Evolutionary conservation across 768 basidiomycete species (phyloP).

Genomic region (Suillus placidus): DNA sequence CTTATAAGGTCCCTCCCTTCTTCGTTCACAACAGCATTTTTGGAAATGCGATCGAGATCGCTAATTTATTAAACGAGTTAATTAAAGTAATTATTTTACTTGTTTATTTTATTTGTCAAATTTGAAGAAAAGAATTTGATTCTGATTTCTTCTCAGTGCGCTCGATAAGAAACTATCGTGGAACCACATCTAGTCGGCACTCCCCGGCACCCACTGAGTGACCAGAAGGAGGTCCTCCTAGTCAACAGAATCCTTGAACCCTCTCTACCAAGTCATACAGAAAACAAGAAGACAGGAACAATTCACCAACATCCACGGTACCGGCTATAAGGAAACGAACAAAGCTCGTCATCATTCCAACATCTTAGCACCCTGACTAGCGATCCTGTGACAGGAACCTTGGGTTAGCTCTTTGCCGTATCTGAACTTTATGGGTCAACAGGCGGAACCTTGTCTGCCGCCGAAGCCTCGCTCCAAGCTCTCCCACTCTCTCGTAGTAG

Average conservation of each 20-base stretch:
- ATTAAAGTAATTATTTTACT: conserved; percentile 23
- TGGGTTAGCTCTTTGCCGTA: conserved; percentile 6
- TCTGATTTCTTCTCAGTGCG: conserved; percentile 4
- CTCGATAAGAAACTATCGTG: conserved; percentile 8
- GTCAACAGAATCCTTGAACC: no score
- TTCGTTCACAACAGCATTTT: conserved; percentile 15
- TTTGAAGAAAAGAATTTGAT: conserved; percentile 13
- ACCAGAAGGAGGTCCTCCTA: conserved; percentile 3
- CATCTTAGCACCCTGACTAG: conserved; percentile 6
- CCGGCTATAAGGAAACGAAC: conserved; percentile 21
- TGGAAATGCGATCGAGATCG: conserved; percentile 20
- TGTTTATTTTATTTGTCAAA: conserved; percentile 9
- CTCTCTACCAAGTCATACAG: no score
- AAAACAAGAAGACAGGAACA: no score
- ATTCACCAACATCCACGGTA: conserved; percentile 22
- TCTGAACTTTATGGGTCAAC: neutral
- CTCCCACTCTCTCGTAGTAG: neutral
- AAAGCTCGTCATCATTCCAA: neutral
- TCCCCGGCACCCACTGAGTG: conserved; percentile 12
- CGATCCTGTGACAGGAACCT: conserved; percentile 6
- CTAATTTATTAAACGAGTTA: conserved; percentile 36
- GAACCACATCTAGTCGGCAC: conserved; percentile 2
- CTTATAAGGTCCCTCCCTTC: conserved; percentile 34
- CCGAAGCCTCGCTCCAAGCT: no score
- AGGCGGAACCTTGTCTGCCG: conserved; percentile 6